A percentile compares a stretch with the other conserved stretches of the same genome.
phyloP scores from a whole-genome alignment of 495 filamentous ascomycete species.

The Talaromyces proteolyticus region DNA sequence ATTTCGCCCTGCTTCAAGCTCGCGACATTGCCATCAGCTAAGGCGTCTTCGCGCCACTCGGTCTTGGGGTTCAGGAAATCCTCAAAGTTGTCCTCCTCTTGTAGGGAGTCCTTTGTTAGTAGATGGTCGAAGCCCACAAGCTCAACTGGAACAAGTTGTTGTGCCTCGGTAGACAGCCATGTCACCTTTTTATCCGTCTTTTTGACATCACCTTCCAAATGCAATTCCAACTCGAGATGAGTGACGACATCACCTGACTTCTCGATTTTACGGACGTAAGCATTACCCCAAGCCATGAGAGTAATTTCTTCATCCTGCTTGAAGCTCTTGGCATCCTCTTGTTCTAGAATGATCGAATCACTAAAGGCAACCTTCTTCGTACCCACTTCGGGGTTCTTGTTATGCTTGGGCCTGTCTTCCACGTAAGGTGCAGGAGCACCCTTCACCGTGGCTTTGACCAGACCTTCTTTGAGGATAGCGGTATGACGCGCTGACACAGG shows the following conservation, averaged over 20 bases:
- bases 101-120: conserved; percentile 84
- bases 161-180: conserved; percentile 71
- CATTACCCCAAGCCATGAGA: conserved; percentile 94
- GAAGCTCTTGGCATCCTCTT: conserved; percentile 78
- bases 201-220: conserved; percentile 86
- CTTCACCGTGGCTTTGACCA: conserved; percentile 61
- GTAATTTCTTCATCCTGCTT: conserved; percentile 87
- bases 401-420: conserved; percentile 76
- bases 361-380: conserved; percentile 79
- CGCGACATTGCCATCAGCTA: conserved; percentile 76
- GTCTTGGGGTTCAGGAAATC: conserved; percentile 73
- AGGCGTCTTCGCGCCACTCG: conserved; percentile 65
- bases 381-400: conserved; percentile 79
- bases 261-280: conserved; percentile 69
- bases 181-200: conserved; percentile 94
- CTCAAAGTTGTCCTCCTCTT: conserved; percentile 75
- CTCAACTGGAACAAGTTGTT: conserved; percentile 74
- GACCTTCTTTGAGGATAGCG: conserved; percentile 61
- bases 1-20: conserved; percentile 75
- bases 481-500: conserved; percentile 82
- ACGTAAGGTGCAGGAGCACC: conserved; percentile 57
- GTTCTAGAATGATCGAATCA: conserved; percentile 68
- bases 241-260: conserved; percentile 55
- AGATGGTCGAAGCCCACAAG: conserved; percentile 89
- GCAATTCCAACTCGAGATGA: conserved; percentile 66